A percentile compares a stretch with the other conserved stretches of the same genome.
Conservation (phyloP, 2,329 filamentous ascomycete species). For the Balansia obtecta region DNA sequence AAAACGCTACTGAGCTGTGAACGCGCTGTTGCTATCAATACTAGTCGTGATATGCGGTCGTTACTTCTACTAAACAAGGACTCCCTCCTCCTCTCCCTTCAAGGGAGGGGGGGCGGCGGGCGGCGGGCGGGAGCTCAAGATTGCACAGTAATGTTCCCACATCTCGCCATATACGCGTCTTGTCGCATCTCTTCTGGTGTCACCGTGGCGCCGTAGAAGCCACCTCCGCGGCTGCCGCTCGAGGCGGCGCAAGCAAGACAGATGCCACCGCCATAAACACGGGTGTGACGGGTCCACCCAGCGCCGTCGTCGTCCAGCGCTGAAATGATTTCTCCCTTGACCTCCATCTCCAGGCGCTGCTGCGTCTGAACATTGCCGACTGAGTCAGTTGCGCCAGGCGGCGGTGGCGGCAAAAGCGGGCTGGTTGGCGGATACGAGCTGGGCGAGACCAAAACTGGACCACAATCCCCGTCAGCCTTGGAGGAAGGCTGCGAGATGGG, state of each 20-base stretch:
- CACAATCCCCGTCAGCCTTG: too few species aligned
- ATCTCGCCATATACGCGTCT: constrained; percentile 3
- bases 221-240: constrained; percentile 28
- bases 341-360: constrained; percentile 26
- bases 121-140: not conserved
- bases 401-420: constrained; percentile 35
- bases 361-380: constrained; percentile 13
- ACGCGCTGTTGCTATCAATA: not conserved
- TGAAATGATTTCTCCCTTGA: constrained; percentile 39
- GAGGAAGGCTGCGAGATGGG: too few species aligned
- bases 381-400: constrained; percentile 15
- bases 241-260: constrained; percentile 43
- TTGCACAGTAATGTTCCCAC: not conserved
- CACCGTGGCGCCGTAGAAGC: constrained; percentile 43
- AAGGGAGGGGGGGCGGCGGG: too few species aligned
- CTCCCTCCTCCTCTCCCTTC: not conserved
- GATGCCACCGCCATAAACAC: constrained; percentile 45
- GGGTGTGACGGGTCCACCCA: constrained; percentile 45
- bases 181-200: constrained; percentile 38
- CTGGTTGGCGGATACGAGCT: constrained; percentile 38
- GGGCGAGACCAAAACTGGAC: constrained; percentile 25
- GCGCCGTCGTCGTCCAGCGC: constrained; percentile 33
- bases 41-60: not conserved
- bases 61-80: too few species aligned
- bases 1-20: not conserved